Base-by-base conservation (phyloP, 176 grass and related monocot species). In the Zea luxurians region DNA sequence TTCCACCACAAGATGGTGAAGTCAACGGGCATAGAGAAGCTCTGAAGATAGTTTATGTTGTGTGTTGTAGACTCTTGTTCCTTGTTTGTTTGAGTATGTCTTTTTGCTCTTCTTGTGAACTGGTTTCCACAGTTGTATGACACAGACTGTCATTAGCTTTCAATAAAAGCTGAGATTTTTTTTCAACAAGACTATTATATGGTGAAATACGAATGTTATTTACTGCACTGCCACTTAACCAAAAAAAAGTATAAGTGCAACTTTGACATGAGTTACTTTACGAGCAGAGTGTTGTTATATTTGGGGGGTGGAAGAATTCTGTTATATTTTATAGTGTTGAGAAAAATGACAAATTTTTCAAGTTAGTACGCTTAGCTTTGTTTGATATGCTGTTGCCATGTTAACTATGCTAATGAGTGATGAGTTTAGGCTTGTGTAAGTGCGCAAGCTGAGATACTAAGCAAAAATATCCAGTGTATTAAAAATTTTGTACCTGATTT, bases 401-500 rank as follows among this genome's bases (percentile, higher is more conserved):
- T 54, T 54, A 2, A 6, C 52, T n/a, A 53, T 53, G 5, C 50
- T 53, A 5, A 53, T 53, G 50, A 27, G 27, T 27, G 27, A 27
- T 27, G 27, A 27, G 27, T 27, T 27, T 27, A 53, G 47, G 57
- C 54, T 20, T 63, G 63, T 42, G 20, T 27, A 70, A 71, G 41
- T 36, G 34, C 70, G 43, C 37, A 80, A 61, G 61, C 4, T 68
- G 15, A 74, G 61, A 68, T 9, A 83, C 6, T 48, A 62, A 53
- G 71, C 17, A 48, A 40, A 10, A 68, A 55, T 53, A 81, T 16
- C 48, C 42, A 20, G 3, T 44, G 8, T 46, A 42, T 8, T 11
- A 66, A 66, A 63, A 8, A 17, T 13, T 36, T 15, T 15, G 49
- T 92, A 94, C 92, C 96, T 98, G 46, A 98, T 81, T 83, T 89